phyloP scores from a whole-genome alignment of 108 stramenopile species.

The Parietichytrium sp. region DNA sequence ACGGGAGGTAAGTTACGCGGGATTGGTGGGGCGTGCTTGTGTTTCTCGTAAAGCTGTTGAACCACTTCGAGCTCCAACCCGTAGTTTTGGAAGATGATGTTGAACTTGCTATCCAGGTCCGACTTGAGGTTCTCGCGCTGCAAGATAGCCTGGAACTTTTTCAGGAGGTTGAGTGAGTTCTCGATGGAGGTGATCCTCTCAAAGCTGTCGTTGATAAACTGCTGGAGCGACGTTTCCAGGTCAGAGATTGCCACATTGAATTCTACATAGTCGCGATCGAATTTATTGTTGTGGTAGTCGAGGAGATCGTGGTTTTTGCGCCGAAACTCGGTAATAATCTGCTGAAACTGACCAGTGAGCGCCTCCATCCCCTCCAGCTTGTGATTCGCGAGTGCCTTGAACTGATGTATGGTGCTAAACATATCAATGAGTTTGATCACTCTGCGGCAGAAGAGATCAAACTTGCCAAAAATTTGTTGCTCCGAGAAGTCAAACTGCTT shows the following conservation, averaged over 20 bases:
- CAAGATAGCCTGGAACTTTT: conserved; percentile 77
- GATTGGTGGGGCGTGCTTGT: conserved; percentile 82
- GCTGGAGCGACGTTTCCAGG: conserved; percentile 73
- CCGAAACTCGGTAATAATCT: conserved; percentile 74
- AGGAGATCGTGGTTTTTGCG: conserved; percentile 76
- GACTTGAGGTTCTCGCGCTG: conserved; percentile 79
- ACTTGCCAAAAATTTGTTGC: conserved; percentile 81
- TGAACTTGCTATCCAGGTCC: conserved; percentile 79
- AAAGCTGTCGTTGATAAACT: conserved; percentile 82
- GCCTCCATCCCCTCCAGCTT: conserved; percentile 85
- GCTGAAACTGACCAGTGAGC: conserved; percentile 72
- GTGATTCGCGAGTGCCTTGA: conserved; percentile 70
- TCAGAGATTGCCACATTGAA: conserved; percentile 78
- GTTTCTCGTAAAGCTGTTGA: conserved; percentile 83
- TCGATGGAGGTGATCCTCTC: conserved; percentile 80
- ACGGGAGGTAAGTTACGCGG: conserved; percentile 82
- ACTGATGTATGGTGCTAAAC: conserved; percentile 82
- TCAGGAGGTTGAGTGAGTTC: conserved; percentile 73
- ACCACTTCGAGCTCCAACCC: conserved; percentile 84
- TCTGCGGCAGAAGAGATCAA: conserved; percentile 82
- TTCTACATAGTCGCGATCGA: conserved; percentile 83
- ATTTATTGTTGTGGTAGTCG: conserved; percentile 80
- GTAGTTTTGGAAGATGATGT: conserved; percentile 85
- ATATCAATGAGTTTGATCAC: conserved; percentile 84
- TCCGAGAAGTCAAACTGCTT: conserved; percentile 85